Conservation (phyloP, 2,329 filamentous ascomycete genomes). For the Akanthomyces dipterigenus region DNA sequence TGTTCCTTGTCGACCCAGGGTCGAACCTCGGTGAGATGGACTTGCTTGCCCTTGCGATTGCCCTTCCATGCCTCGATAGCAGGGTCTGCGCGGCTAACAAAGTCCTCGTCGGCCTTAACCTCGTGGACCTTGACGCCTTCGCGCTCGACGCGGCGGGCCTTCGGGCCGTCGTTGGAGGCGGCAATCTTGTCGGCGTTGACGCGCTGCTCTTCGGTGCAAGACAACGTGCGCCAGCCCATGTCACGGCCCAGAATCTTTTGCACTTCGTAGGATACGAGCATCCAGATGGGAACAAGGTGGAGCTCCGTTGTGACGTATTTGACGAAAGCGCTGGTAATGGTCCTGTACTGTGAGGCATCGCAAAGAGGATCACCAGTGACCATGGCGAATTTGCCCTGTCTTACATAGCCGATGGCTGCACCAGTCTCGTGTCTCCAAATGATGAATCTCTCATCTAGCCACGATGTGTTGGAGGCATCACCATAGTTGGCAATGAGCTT, state of each 20-base stretch:
- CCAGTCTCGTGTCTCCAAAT: constrained; percentile 84
- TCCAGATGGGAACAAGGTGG: constrained; percentile 74
- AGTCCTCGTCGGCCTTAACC: constrained; percentile 60
- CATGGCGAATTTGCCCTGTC: constrained; percentile 70
- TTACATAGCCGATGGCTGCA: constrained; percentile 78
- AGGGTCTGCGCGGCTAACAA: constrained; percentile 62
- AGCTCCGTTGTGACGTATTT: constrained; percentile 65
- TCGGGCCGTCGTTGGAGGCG: constrained; percentile 55
- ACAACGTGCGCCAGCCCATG: constrained; percentile 82
- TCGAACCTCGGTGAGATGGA: constrained; percentile 82
- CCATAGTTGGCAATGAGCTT: constrained; percentile 93
- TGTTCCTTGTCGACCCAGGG: constrained; percentile 83
- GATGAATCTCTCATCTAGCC: constrained; percentile 82
- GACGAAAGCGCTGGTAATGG: constrained; percentile 68
- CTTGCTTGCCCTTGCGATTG: constrained; percentile 73
- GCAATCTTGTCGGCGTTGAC: constrained; percentile 70
- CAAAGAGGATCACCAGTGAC: constrained; percentile 84
- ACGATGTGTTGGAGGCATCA: constrained; percentile 88
- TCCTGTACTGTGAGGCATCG: constrained; percentile 66
- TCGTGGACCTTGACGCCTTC: constrained; percentile 79
- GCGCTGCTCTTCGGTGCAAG: constrained; percentile 82
- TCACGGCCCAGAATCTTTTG: constrained; percentile 75
- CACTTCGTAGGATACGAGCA: constrained; percentile 72
- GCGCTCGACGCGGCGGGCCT: constrained; percentile 72
- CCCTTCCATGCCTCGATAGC: constrained; percentile 74